A percentile compares a stretch with the other conserved stretches of the same genome.
phyloP scores from a whole-genome alignment of 2,329 filamentous ascomycete genomes.

The Paraphoma sp. region DNA sequence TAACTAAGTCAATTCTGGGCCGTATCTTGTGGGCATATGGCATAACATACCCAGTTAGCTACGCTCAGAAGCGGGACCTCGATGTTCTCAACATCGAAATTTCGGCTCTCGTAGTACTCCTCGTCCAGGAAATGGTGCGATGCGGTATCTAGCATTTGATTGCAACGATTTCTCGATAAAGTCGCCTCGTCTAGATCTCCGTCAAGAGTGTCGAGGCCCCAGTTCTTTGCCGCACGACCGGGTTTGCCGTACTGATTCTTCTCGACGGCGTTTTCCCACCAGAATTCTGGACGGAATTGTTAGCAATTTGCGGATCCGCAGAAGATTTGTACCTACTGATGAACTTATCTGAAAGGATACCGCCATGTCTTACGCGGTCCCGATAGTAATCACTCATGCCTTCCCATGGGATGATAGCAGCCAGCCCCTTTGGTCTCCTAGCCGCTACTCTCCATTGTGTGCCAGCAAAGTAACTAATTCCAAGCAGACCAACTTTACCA shows the following conservation, averaged over 20 bases:
- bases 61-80: conserved; percentile 71
- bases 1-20: too few species aligned
- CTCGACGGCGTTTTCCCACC: conserved; percentile 72
- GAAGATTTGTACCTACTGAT: too few species aligned
- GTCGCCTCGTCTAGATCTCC: conserved; percentile 63
- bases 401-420: conserved; percentile 60
- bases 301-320: too few species aligned
- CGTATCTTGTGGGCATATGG: too few species aligned
- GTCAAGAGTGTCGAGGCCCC: conserved; percentile 64
- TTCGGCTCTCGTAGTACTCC: conserved; percentile 68
- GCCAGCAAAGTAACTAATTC: conserved; percentile 57
- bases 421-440: conserved; percentile 55
- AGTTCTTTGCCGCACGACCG: conserved; percentile 58
- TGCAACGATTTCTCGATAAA: conserved; percentile 55
- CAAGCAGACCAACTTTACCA: conserved; percentile 29
- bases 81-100: conserved; percentile 70
- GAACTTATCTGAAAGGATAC: conserved; percentile 45
- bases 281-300: too few species aligned
- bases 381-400: conserved; percentile 62
- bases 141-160: conserved; percentile 40
- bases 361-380: conserved; percentile 41
- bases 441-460: conserved; percentile 61
- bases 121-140: conserved; percentile 66
- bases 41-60: conserved; percentile 65
- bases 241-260: conserved; percentile 71